phyloP scores from a whole-genome alignment of 2,329 filamentous ascomycete genomes.

The Alternaria arbusti region DNA sequence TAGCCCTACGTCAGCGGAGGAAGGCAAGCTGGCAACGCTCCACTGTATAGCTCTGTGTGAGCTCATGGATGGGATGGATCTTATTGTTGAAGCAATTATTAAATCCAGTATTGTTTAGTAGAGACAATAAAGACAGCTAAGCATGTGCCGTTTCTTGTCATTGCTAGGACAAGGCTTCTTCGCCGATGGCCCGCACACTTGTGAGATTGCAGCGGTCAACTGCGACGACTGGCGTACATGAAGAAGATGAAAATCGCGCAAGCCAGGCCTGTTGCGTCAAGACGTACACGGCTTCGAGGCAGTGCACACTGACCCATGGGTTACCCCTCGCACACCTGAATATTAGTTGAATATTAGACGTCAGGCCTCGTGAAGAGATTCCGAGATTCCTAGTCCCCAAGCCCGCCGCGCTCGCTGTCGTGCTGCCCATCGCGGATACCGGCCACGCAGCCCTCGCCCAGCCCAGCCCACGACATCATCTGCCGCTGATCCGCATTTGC shows the following conservation, averaged over 20 bases:
- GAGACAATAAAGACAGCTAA: background rate
- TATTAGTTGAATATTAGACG: constrained; percentile 14
- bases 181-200: background rate
- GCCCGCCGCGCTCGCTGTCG: background rate
- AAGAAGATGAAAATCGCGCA: constrained; percentile 14
- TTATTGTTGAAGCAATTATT: too few species aligned
- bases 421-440: constrained; percentile 3
- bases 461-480: constrained; percentile 9
- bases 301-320: constrained; percentile 12
- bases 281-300: constrained; percentile 11
- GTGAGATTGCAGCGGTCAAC: constrained; percentile 10
- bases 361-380: background rate
- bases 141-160: constrained; percentile 1
- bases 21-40: background rate
- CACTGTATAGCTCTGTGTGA: background rate
- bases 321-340: constrained; percentile 11
- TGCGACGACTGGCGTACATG: constrained; percentile 17
- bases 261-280: constrained; percentile 17
- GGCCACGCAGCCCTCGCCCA: constrained; percentile 2
- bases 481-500: constrained; percentile 1
- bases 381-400: background rate
- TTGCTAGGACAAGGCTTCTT: background rate
- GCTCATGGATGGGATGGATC: background rate
- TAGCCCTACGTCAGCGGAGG: background rate
- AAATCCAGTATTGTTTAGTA: too few species aligned